A percentile compares a stretch with the other conserved stretches of the same genome.
Conservation (phyloP, 768 basidiomycete genomes). For the Kondoa subrosea region DNA sequence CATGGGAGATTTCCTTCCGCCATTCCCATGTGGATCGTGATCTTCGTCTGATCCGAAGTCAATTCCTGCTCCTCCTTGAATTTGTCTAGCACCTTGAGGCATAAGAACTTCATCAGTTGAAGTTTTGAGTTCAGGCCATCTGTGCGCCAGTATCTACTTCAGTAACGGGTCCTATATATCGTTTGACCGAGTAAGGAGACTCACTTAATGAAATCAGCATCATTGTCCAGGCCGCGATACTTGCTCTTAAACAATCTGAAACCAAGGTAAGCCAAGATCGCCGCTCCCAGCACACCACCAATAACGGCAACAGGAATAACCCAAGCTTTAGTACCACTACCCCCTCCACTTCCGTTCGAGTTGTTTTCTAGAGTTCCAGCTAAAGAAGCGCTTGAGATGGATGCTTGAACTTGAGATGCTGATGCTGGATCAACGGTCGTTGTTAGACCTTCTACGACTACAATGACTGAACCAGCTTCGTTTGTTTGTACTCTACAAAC, state of each 20-base stretch:
- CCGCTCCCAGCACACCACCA: neutral
- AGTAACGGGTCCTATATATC: no score
- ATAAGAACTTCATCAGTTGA: conserved; percentile 3
- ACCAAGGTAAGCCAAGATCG: neutral
- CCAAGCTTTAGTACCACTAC: neutral
- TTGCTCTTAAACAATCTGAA: neutral
- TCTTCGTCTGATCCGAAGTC: conserved; percentile 6
- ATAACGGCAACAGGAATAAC: neutral
- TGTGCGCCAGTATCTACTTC: neutral
- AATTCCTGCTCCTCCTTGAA: neutral
- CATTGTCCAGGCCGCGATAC: neutral
- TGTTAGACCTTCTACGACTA: neutral
- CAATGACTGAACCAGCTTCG: neutral
- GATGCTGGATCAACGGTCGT: neutral
- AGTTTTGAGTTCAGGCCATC: conserved; percentile 7
- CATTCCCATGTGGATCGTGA: no score
- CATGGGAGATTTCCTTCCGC: no score
- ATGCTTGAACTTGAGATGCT: neutral
- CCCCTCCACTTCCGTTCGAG: neutral
- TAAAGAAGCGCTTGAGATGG: neutral
- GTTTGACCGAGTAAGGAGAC: conserved; percentile 8
- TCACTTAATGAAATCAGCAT: neutral
- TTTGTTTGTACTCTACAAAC: neutral
- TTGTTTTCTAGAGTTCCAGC: conserved; percentile 5
- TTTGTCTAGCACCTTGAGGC: neutral